Percentiles rank a stretch among this genome's conserved stretches.
Evolutionary conservation across 805 yeast species (phyloP).

Genomic region (Lipomyces mesembrius): DNA sequence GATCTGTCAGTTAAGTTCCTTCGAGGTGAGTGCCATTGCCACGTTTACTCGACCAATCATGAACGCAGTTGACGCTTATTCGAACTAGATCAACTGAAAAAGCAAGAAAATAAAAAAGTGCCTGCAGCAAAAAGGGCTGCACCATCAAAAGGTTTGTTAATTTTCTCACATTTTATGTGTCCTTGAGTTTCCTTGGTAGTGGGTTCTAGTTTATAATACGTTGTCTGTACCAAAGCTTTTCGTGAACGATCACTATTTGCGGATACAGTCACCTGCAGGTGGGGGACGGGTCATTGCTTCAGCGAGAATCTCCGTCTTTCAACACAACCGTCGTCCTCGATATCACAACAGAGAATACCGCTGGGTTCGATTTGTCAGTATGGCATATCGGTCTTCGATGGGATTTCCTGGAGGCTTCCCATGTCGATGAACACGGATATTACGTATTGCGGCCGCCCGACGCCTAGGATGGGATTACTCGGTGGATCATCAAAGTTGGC

Average conservation of each 20-base stretch:
- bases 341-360: background rate
- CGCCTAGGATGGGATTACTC: slow-evolving; percentile 22
- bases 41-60: background rate
- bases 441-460: slow-evolving; percentile 1
- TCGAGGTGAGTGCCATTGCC: slow-evolving; percentile 38
- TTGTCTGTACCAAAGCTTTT: slow-evolving; percentile 18
- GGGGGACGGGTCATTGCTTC: slow-evolving; percentile 2
- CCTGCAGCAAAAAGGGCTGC: slow-evolving; percentile 17
- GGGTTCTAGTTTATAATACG: slow-evolving; percentile 14
- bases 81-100: slow-evolving; percentile 33
- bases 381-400: slow-evolving; percentile 21
- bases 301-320: background rate
- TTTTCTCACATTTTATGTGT: background rate
- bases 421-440: slow-evolving; percentile 10
- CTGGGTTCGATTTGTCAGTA: slow-evolving; percentile 1
- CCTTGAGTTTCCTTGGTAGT: slow-evolving; percentile 2
- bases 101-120: slow-evolving; percentile 24
- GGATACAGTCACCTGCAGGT: background rate
- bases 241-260: slow-evolving; percentile 1
- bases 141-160: slow-evolving; percentile 21
- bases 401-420: slow-evolving; percentile 25
- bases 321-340: background rate
- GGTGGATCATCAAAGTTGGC: slow-evolving; percentile 52
- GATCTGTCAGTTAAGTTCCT: slow-evolving; percentile 57
- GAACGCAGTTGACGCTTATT: background rate